These are phyloP conservation scores for Cnidoscolus chayamansa DNA, from an alignment of 441 rosid genomes.

Conservation along the genomic window DNA sequence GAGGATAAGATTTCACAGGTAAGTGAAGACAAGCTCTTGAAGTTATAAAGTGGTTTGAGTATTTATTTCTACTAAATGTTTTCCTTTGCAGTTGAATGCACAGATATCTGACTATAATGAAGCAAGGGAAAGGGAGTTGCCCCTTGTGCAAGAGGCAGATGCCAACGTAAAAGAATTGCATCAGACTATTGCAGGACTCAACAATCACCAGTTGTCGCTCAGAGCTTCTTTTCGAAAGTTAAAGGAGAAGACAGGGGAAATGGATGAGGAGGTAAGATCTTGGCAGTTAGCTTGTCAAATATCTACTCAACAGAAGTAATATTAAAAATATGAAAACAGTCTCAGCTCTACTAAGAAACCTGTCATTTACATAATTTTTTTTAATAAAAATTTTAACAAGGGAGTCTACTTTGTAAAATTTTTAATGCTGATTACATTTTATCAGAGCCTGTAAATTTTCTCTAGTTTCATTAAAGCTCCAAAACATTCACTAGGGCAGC, in stretches of 20 bases:
- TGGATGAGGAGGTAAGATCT: constrained; percentile 56
- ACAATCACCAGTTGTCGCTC: constrained; percentile 66
- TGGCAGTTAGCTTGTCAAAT: constrained; percentile 2
- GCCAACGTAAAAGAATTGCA: constrained; percentile 55
- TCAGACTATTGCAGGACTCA: constrained; percentile 55
- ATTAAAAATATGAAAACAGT: not conserved
- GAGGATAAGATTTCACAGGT: constrained; percentile 70
- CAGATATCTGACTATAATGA: constrained; percentile 62
- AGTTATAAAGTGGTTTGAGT: not conserved
- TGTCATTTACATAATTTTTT: not conserved
- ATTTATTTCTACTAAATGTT: constrained; percentile 16
- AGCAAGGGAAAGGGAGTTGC: constrained; percentile 61
- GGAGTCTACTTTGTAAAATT: not conserved
- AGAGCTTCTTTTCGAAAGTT: constrained; percentile 48
- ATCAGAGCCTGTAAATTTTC: not conserved
- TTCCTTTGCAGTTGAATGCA: constrained; percentile 55
- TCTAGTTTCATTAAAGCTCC: not conserved
- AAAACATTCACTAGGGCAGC: not conserved
- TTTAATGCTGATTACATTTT: not conserved
- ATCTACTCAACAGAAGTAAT: not conserved
- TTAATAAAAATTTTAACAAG: not conserved
- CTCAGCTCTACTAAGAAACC: not conserved
- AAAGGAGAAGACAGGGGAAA: constrained; percentile 56
- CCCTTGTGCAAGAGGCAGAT: constrained; percentile 65
- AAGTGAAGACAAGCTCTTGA: constrained; percentile 15